These are phyloP conservation scores for Leishmania braziliensis DNA, from an alignment of 208 protist genomes.

Conservation along the genomic window DNA sequence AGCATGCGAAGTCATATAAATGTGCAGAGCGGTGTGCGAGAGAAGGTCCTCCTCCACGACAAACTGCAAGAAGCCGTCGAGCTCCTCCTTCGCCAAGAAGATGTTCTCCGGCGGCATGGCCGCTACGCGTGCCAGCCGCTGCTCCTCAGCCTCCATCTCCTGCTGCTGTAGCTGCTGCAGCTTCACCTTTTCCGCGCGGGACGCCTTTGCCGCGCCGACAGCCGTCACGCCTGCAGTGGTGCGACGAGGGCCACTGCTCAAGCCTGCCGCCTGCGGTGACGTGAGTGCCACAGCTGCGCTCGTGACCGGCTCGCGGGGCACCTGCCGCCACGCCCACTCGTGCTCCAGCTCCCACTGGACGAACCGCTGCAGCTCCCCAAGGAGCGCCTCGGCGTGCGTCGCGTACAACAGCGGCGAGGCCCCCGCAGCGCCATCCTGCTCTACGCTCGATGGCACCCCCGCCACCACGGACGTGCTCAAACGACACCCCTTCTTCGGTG, in stretches of 20 bases:
- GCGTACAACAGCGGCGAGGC: conserved; percentile 3
- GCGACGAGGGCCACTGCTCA: not conserved
- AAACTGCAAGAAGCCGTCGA: conserved; percentile 45
- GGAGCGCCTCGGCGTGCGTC: conserved; percentile 22
- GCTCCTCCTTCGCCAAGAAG: conserved; percentile 56
- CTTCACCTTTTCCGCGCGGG: conserved; percentile 40
- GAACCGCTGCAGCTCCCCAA: conserved; percentile 40
- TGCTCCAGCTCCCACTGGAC: conserved; percentile 55
- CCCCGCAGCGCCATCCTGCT: conserved; percentile 26
- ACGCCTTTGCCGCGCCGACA: conserved; percentile 34
- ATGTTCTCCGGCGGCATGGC: conserved; percentile 69
- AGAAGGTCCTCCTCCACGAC: conserved; percentile 57
- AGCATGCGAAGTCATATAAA: conserved; percentile 10
- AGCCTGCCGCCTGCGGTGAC: not conserved
- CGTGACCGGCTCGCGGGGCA: conserved; percentile 36
- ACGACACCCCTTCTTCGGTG: conserved; percentile 13
- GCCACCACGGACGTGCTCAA: not conserved
- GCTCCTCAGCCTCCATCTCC: conserved; percentile 62
- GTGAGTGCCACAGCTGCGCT: not conserved
- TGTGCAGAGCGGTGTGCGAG: conserved; percentile 62
- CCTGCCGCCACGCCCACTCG: conserved; percentile 59
- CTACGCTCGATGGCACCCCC: conserved; percentile 13
- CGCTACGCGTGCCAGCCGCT: conserved; percentile 40
- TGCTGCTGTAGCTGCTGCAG: conserved; percentile 54
- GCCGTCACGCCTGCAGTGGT: conserved; percentile 4